Evolutionary conservation across 139 green algal genomes (phyloP).

Genomic region (Ostreobium quekettii): DNA sequence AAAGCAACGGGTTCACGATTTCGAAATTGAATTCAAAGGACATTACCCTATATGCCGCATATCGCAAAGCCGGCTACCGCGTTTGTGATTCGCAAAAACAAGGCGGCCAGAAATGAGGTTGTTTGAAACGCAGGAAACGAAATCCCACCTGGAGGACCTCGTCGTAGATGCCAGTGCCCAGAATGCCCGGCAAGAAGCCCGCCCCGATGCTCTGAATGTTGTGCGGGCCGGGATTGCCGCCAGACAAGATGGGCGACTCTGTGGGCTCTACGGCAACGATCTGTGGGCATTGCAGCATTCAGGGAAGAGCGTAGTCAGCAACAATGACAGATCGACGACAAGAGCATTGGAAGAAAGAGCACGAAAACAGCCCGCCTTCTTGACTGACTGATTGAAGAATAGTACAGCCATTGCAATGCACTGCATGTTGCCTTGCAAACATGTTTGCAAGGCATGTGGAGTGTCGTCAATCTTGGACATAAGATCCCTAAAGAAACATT

Average conservation of each 20-base stretch:
- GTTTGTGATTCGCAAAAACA: too few relatives aligned
- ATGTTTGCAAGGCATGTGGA: too few relatives aligned
- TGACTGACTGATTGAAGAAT: neutral
- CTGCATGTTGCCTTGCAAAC: too few relatives aligned
- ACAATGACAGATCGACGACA: neutral
- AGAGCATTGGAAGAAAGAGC: neutral
- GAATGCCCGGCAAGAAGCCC: constrained; percentile 58
- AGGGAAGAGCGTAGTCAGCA: neutral
- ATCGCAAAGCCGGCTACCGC: too few relatives aligned
- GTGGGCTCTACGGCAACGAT: constrained; percentile 43
- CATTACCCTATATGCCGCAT: neutral
- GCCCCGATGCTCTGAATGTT: constrained; percentile 81
- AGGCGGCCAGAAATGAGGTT: too few relatives aligned
- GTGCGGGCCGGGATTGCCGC: constrained; percentile 50
- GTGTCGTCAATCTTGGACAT: too few relatives aligned
- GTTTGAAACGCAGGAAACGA: too few relatives aligned
- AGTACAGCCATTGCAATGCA: neutral
- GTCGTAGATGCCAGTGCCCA: constrained; percentile 62
- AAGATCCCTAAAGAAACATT: too few relatives aligned
- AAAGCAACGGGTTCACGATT: too few relatives aligned
- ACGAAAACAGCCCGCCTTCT: too few relatives aligned
- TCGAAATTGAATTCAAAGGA: too few relatives aligned
- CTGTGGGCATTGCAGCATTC: constrained; percentile 14
- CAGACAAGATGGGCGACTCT: constrained; percentile 37
- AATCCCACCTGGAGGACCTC: constrained; percentile 53